Conservation (phyloP, 2,329 filamentous ascomycete genomes). For the Ophiostoma sp. region DNA sequence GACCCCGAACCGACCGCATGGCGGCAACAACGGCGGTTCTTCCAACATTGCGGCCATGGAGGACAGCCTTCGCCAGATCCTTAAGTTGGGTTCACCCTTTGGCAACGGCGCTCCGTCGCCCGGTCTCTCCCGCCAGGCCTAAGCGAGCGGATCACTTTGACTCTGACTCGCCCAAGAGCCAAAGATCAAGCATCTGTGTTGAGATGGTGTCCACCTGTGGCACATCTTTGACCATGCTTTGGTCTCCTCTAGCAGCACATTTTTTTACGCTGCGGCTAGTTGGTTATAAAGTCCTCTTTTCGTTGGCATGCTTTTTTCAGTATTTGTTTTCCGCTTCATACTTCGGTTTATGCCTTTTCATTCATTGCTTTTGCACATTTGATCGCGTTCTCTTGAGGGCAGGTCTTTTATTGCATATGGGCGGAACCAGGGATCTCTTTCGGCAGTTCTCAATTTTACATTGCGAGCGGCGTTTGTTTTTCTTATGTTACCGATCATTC, state of each 20-base stretch:
- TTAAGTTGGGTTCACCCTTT: constrained; percentile 43
- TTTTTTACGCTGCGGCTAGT: constrained; percentile 22
- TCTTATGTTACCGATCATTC: constrained; percentile 14
- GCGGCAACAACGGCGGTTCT: constrained; percentile 30
- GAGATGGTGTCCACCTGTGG: not conserved
- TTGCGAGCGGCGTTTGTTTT: constrained; percentile 23
- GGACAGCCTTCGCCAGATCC: constrained; percentile 53
- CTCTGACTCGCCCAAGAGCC: not conserved
- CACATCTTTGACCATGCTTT: not conserved
- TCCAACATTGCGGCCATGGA: constrained; percentile 52
- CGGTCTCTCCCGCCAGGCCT: not conserved
- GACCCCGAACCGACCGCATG: not conserved
- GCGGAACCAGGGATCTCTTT: constrained; percentile 21
- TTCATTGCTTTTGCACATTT: constrained; percentile 8
- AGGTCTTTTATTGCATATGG: constrained; percentile 21
- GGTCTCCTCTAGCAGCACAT: constrained; percentile 10
- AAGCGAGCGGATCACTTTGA: not conserved
- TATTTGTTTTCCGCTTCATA: not conserved
- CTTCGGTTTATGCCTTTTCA: not conserved
- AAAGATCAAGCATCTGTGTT: not conserved
- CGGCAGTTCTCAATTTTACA: constrained; percentile 21
- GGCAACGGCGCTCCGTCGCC: constrained; percentile 22
- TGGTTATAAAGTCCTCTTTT: not conserved
- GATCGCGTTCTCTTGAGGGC: constrained; percentile 15
- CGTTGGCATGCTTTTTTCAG: not conserved